A percentile compares a stretch with the other conserved stretches of the same genome.
Conservation (phyloP, 257 asterid genomes). For the Solanum chilense region DNA sequence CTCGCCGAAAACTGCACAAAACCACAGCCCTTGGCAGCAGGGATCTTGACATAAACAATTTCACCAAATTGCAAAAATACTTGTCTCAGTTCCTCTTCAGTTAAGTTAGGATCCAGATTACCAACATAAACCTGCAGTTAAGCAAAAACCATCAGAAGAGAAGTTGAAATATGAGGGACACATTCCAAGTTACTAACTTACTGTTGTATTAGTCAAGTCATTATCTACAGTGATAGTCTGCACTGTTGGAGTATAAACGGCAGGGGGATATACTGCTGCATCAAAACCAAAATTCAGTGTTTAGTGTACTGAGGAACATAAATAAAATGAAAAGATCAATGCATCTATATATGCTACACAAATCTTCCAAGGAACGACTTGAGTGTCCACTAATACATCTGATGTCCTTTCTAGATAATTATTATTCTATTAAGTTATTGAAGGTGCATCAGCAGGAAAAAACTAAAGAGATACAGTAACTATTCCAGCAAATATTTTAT, state of each 20-base stretch:
- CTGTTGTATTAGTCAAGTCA: constrained; percentile 76
- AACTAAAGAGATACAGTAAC: background rate
- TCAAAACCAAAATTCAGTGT: background rate
- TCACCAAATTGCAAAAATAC: constrained; percentile 78
- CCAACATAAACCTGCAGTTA: constrained; percentile 67
- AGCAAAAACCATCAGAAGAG: constrained; percentile 6
- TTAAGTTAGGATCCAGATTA: constrained; percentile 68
- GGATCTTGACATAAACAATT: constrained; percentile 72
- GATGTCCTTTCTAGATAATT: background rate
- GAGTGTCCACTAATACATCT: background rate
- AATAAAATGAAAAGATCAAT: background rate
- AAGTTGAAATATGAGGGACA: background rate
- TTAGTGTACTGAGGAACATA: background rate
- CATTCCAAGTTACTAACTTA: constrained; percentile 25
- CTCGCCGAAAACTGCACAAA: constrained; percentile 84
- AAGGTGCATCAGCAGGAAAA: background rate
- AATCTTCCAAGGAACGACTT: background rate
- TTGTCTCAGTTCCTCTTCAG: constrained; percentile 84
- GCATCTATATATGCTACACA: background rate
- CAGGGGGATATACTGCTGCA: constrained; percentile 66
- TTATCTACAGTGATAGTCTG: constrained; percentile 69
- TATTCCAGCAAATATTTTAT: background rate
- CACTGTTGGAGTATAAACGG: constrained; percentile 51
- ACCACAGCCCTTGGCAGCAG: constrained; percentile 82
- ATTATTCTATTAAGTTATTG: background rate